Evolutionary conservation across 768 basidiomycete genomes (phyloP).

Genomic region (Lepiota brunneoincarnata): DNA sequence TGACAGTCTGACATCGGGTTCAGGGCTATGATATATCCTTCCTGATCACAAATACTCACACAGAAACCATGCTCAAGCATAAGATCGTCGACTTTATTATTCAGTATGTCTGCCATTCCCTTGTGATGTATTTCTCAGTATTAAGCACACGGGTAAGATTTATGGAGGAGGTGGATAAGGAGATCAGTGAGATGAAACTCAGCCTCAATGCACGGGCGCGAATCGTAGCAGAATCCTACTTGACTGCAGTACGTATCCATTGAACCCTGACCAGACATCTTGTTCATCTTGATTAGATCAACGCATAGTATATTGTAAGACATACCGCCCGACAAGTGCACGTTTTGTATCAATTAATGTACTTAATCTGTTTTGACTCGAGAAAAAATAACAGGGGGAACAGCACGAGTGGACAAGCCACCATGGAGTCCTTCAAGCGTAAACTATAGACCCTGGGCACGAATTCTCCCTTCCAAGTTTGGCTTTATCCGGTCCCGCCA

Average conservation of each 20-base stretch:
- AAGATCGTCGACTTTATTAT: conserved; percentile 99
- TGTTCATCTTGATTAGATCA: conserved; percentile 29
- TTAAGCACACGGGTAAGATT: conserved; percentile 49
- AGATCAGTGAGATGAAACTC: conserved; percentile 99
- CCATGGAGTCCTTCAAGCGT: neutral
- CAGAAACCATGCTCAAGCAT: conserved; percentile 99
- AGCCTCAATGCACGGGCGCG: conserved; percentile 94
- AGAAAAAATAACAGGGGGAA: neutral
- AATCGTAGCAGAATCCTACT: conserved; percentile 95
- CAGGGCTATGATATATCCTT: conserved; percentile 99
- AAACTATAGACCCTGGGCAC: neutral
- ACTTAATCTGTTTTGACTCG: conserved; percentile 1
- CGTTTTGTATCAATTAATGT: conserved; percentile 9
- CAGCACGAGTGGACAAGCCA: no score
- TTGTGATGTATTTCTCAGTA: neutral
- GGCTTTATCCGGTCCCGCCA: conserved; percentile 35
- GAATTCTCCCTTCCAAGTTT: conserved; percentile 27
- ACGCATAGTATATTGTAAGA: conserved; percentile 25
- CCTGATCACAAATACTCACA: conserved; percentile 94
- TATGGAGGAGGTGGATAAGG: conserved; percentile 99
- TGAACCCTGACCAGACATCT: neutral
- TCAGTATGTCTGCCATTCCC: conserved; percentile 54
- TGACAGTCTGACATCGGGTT: conserved; percentile 4
- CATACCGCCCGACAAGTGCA: conserved; percentile 7
- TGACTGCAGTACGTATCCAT: conserved; percentile 68